Base-by-base conservation (phyloP, 1,139 yeast species). In the Saccharomyces hybrid region DNA sequence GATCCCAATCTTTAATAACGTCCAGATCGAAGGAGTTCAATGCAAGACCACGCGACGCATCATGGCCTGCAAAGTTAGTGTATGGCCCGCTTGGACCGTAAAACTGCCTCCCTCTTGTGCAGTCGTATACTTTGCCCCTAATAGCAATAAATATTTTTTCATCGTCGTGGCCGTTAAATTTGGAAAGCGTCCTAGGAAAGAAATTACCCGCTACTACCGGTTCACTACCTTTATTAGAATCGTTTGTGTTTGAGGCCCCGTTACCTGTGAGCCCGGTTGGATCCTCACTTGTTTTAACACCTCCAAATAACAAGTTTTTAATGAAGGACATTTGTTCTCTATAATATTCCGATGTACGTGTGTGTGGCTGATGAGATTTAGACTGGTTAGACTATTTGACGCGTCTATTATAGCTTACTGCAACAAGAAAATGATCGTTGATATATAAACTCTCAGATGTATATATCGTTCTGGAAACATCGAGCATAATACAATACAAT, bases 71-170 rank as follows among this genome's bases (percentile, higher is more conserved):
- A 76, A 93, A 93, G 68, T 89, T 90, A 55, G 87, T 85, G 71
- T 93, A 93, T 0, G 98, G 96, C 0, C 98, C 97, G 25, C 95
- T 90, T 3, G 99, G 99, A 0, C 99, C 99, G 68, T 95, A 93
- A 68, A 93, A 93, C 52, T 82, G 79, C 58, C 90, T 81, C 0
- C 97, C 97, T 26, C 78, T 76, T 9, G 88, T 76, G 27, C 90
- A 97, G 67, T 93, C 97, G 67, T 81, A 93, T 3, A 93, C 97
- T 48, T 80, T 83, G 1, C 97, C 96, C 63, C 78, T 82, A 14
- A 93, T 89, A 0, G 89, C 96, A 63, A 93, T 81, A 66, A 86
- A 84, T 42, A 95, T 90, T 62, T 82, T 82, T 52, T 86, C 84
- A 54, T 83, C 84, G 60, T 86, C 90, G 49, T 75, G 80, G 1